Percentiles rank a stretch among this genome's conserved stretches.
Evolutionary conservation across 2,329 filamentous ascomycete species (phyloP).

Genomic region (Epichloe scottii): DNA sequence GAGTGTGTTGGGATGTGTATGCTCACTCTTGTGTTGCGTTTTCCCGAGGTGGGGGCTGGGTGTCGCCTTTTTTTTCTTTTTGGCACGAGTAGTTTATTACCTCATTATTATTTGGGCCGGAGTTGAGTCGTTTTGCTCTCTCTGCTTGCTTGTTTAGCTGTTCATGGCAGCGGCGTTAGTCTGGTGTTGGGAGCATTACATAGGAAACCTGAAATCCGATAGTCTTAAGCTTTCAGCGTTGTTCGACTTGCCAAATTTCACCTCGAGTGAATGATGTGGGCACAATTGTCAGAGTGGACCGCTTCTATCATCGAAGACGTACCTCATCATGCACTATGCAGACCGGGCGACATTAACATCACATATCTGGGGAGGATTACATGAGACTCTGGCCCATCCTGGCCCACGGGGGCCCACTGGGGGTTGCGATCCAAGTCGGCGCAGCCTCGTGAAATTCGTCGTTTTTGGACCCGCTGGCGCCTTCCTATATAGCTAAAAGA

Average conservation of each 20-base stretch:
- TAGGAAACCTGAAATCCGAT: conserved; percentile 18
- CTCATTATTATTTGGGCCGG: conserved; percentile 3
- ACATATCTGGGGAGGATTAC: too few relatives aligned
- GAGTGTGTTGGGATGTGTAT: not conserved
- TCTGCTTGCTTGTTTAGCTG: conserved; percentile 10
- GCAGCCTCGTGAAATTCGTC: too few relatives aligned
- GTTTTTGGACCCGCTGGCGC: too few relatives aligned
- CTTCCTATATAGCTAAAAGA: too few relatives aligned
- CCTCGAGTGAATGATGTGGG: not conserved
- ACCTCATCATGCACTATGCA: too few relatives aligned
- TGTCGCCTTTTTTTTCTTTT: not conserved
- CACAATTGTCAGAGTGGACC: not conserved
- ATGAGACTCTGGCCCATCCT: too few relatives aligned
- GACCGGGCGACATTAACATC: too few relatives aligned
- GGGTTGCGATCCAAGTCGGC: too few relatives aligned
- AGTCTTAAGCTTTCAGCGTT: conserved; percentile 1
- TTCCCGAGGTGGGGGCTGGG: not conserved
- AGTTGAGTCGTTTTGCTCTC: conserved; percentile 5
- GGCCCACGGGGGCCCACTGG: too few relatives aligned
- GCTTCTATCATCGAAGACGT: too few relatives aligned
- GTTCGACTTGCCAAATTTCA: not conserved
- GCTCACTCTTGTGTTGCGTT: not conserved
- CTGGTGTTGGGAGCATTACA: conserved; percentile 17
- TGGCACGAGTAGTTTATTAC: conserved; percentile 4
- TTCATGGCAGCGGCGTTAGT: conserved; percentile 22